Percentiles rank a stretch among this genome's conserved stretches.
These are phyloP conservation scores for Bertia moriformis DNA, from an alignment of 2,329 filamentous ascomycete species.

Conservation along the genomic window DNA sequence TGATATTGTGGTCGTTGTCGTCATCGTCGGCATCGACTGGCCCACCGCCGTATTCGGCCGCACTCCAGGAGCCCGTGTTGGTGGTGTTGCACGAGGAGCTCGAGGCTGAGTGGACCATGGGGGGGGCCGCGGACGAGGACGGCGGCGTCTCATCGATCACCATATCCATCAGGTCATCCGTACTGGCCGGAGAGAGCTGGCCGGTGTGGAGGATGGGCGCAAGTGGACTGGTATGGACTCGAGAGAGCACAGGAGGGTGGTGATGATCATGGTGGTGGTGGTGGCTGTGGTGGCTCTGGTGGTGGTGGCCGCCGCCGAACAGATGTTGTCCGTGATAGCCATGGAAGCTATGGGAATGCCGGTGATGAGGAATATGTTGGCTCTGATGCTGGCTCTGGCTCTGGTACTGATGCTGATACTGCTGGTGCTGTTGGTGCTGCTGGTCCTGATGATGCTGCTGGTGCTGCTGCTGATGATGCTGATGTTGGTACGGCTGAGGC, in stretches of 20 bases:
- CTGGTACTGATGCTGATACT: not conserved
- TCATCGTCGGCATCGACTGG: constrained; percentile 9
- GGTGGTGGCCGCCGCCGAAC: no score
- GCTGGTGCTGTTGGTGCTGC: no score
- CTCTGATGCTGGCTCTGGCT: not conserved
- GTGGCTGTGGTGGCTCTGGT: no score
- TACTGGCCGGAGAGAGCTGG: constrained; percentile 38
- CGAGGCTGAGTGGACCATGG: constrained; percentile 27
- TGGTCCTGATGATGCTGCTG: constrained; percentile 2
- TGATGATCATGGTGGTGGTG: no score
- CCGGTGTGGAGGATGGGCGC: constrained; percentile 12
- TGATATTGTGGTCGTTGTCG: constrained; percentile 18
- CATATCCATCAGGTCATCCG: constrained; percentile 26
- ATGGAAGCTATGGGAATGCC: no score
- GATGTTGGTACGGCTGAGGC: constrained; percentile 7
- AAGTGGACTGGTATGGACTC: not conserved
- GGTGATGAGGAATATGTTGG: not conserved
- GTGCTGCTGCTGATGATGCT: constrained; percentile 8
- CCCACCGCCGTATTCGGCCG: constrained; percentile 11
- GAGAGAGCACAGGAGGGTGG: not conserved
- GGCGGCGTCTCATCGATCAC: constrained; percentile 12
- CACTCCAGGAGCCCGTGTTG: constrained; percentile 29
- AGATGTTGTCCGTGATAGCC: no score
- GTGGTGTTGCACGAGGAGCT: constrained; percentile 22
- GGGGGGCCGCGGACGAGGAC: constrained; percentile 20